Evolutionary conservation across 345 rosid genomes (phyloP), one percentile per base, ranked within the genome.

Genomic region (Aegle marmelos): DNA sequence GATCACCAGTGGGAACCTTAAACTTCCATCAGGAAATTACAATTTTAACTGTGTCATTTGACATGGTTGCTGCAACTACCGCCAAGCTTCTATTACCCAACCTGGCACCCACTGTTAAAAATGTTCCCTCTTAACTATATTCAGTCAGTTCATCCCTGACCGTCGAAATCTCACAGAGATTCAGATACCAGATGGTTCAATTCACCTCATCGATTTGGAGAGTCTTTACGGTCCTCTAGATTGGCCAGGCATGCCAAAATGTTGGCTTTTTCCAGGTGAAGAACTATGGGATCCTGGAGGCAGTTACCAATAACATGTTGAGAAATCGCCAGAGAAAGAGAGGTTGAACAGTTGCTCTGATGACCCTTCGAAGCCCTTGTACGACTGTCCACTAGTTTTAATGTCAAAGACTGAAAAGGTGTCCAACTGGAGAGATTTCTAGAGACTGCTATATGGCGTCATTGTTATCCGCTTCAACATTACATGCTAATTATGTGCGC

Each of bases 391-490:
- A 91, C 96, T 1, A 93, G 98, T 77, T 93, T 95, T 74, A 95
- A 93, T 62, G 79, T 89, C n/a, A 87, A 87, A 76, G 65, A 84
- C 90, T 0, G 96, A 93, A 79, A 87, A 91, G 76, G 83, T 91
- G 41, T 66, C 91, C 14, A 93, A 89, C 79, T 95, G 98, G 98
- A 93, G 97, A 77, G 98, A 93, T 78, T 93, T 73, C 82, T 82
- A 93, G 54, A 82, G 98, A 41, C 48, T 41, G 65, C 41, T 37
- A 7, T 2, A 8, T 37, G 41, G 10, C 85, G 92, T 75, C 97
- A 92, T 66, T 95, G 98, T 72, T 87, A 83, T 80, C 97, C 98
- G 45, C 85, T 95, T 3, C 80, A 87, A 41, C 88, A 89, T 25
- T 90, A 82, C 75, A 72, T 88, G 9, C 68, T 89, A 2, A 19